These are phyloP conservation scores for Xylaria palmicola DNA, from an alignment of 495 filamentous ascomycete species.

Conservation along the genomic window DNA sequence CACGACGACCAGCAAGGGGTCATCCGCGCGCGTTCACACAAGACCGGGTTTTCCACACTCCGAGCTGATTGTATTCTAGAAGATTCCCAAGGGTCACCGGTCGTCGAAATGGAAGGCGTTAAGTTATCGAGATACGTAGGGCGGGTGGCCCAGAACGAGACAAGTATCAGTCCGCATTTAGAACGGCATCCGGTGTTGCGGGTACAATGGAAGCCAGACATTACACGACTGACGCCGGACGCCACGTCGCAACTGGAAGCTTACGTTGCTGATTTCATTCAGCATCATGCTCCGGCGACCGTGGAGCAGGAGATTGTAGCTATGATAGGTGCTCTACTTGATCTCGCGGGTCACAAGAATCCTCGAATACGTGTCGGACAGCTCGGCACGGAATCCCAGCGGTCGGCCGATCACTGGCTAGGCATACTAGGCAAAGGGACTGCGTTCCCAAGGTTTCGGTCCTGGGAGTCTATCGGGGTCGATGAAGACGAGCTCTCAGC, in stretches of 20 bases:
- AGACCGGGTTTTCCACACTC: constrained; percentile 11
- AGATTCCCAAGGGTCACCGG: not conserved
- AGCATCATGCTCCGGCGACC: not conserved
- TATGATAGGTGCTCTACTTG: constrained; percentile 18
- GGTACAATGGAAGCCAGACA: constrained; percentile 39
- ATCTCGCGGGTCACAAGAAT: constrained; percentile 28
- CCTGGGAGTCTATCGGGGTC: constrained; percentile 1
- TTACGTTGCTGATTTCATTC: constrained; percentile 13
- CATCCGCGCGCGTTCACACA: constrained; percentile 12
- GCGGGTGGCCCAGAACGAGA: not conserved
- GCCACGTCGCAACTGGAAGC: not conserved
- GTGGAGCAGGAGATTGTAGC: constrained; percentile 2
- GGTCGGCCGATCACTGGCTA: constrained; percentile 12
- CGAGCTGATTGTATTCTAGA: constrained; percentile 14
- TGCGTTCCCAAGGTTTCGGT: constrained; percentile 16
- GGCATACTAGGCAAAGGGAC: constrained; percentile 11
- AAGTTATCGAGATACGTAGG: constrained; percentile 17
- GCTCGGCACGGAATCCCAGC: not conserved
- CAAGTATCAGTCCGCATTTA: no score
- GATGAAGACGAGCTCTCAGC: constrained; percentile 7
- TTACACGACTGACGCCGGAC: constrained; percentile 15
- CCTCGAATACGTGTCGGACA: constrained; percentile 25
- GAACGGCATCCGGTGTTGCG: constrained; percentile 27
- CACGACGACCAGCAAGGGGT: not conserved
- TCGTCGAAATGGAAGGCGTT: constrained; percentile 10